Base-by-base conservation (phyloP, 805 yeast species). In the Kodamaea jinghongensis region DNA sequence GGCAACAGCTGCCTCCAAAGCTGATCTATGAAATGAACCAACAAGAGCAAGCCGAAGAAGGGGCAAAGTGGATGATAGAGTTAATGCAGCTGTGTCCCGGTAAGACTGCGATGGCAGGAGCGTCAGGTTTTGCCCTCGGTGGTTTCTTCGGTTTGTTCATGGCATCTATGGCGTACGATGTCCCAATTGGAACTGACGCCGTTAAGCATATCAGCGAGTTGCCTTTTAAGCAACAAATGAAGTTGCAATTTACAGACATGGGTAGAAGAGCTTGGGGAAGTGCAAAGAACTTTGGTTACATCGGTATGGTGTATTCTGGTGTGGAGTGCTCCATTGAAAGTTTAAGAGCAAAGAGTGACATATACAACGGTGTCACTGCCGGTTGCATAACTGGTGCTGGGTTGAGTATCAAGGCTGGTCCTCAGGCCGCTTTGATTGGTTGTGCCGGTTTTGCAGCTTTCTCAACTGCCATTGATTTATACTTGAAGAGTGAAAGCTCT, bases 361-460 rank as follows among this genome's bases (percentile, higher is more conserved):
- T 91, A 8, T 88, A 83, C 65, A 93, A 93, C 58, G 96, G 97
- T 32, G 79, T 87, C 2, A 74, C 79, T 31, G 98, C 98, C 3
- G 99, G 99, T 2, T 93, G 97, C 65, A 70, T 91, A 27, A 93
- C 99, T 1, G 99, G 99, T 31, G 99, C 96, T 25, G 97, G 96
- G 0, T 73, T 93, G 38, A 95, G 97, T 2, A 75, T 86, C 50
- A 87, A 85, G 57, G 79, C 93, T 34, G 99, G 99, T 1, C 99
- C 99, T 1, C 89, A 83, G 52, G 95, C 96, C 20, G 93, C 96
- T 0, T 52, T 81, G 17, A 60, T 90, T 43, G 99, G 99, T 1
- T 93, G 98, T 71, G 96, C 95, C 17, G 99, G 97, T 6, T 93
- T 93, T 68, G 97, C 98, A 2, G 96, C 93, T 6, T 93, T 93